Conservation (phyloP, 78 protist species). For the Dictyostelium purpureum region DNA sequence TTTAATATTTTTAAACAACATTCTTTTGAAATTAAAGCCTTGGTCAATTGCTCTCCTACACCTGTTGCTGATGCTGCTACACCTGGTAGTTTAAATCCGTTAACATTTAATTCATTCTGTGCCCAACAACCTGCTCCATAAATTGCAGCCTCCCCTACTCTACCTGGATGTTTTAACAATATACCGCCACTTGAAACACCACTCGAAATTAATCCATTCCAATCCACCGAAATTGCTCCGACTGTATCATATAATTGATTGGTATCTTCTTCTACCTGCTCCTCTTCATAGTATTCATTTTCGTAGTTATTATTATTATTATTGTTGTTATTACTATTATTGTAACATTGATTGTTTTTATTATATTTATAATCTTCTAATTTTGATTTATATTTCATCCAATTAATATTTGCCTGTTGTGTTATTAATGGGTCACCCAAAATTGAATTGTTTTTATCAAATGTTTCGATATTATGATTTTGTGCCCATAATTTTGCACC, state of each 20-base stretch:
- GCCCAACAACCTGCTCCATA: constrained; percentile 84
- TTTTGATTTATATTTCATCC: constrained; percentile 43
- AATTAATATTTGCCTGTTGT: constrained; percentile 58
- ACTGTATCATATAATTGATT: constrained; percentile 80
- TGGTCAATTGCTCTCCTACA: constrained; percentile 83
- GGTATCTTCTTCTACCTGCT: constrained; percentile 1
- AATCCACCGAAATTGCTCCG: constrained; percentile 84
- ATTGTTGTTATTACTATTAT: too few relatives aligned
- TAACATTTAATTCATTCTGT: constrained; percentile 29
- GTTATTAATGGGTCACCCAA: constrained; percentile 73
- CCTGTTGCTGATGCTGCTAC: constrained; percentile 76
- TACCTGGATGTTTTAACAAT: constrained; percentile 76
- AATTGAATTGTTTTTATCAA: constrained; percentile 7
- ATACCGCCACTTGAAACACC: constrained; percentile 90
- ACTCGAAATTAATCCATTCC: constrained; percentile 62
- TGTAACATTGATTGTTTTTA: background rate
- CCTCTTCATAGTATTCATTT: background rate
- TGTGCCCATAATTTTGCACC: constrained; percentile 82
- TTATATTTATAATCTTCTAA: constrained; percentile 9
- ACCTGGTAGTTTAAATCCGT: constrained; percentile 9
- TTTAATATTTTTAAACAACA: constrained; percentile 40
- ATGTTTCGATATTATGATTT: constrained; percentile 33
- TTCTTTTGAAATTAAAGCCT: constrained; percentile 51
- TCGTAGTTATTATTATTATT: too few relatives aligned
- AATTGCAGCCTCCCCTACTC: constrained; percentile 86